These are phyloP conservation scores for Cytospora chrysosperma DNA, from an alignment of 2,329 filamentous ascomycete genomes.

Conservation along the genomic window DNA sequence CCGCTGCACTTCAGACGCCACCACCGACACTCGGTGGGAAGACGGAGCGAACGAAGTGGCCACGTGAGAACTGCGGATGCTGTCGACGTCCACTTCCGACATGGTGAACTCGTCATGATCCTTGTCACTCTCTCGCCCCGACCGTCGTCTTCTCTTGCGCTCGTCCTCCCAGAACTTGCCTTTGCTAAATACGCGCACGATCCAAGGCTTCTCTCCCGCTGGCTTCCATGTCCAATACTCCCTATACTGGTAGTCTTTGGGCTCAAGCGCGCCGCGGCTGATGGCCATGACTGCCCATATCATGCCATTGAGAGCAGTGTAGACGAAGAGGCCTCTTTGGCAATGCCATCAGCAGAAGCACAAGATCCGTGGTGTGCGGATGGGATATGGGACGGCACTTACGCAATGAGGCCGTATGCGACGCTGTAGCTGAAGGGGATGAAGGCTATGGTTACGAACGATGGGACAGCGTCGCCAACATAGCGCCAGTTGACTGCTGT, in stretches of 20 bases:
- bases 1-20: slow-evolving; percentile 1
- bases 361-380: no score
- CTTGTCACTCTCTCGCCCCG: slow-evolving; percentile 5
- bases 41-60: slow-evolving; percentile 19
- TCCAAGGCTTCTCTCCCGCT: slow-evolving; percentile 47
- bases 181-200: slow-evolving; percentile 39
- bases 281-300: slow-evolving; percentile 46
- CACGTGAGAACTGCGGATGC: slow-evolving; percentile 15
- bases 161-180: slow-evolving; percentile 31
- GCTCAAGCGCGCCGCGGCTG: slow-evolving; percentile 45
- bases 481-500: slow-evolving; percentile 75
- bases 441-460: slow-evolving; percentile 71
- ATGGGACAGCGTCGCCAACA: slow-evolving; percentile 72
- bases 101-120: slow-evolving; percentile 21
- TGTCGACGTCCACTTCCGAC: slow-evolving; percentile 20
- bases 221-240: slow-evolving; percentile 57
- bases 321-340: slow-evolving; percentile 52
- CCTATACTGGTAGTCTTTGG: slow-evolving; percentile 53
- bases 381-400: slow-evolving; percentile 32
- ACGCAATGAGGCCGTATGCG: slow-evolving; percentile 74
- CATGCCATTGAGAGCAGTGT: slow-evolving; percentile 49
- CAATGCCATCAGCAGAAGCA: background rate
- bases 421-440: slow-evolving; percentile 80
- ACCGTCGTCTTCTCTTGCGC: slow-evolving; percentile 4
- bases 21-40: slow-evolving; percentile 11